A percentile compares a stretch with the other conserved stretches of the same genome.
Conservation (phyloP, 2,329 filamentous ascomycete species). For the Clathrospora elynae region DNA sequence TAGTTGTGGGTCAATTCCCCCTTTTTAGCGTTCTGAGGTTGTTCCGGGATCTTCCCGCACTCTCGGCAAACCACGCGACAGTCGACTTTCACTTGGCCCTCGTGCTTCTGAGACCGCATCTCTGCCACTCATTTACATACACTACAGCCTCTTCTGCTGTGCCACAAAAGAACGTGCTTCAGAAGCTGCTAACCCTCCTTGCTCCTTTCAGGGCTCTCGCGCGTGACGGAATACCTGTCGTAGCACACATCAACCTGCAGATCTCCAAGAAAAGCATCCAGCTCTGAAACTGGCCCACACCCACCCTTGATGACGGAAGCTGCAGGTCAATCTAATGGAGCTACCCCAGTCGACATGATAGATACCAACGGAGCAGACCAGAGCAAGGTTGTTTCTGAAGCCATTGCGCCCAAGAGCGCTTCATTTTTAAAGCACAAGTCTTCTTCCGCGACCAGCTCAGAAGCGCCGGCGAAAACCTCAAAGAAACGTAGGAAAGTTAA, state of each 20-base stretch:
- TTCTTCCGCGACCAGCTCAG: slow-evolving; percentile 35
- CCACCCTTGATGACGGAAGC: slow-evolving; percentile 48
- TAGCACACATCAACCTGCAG: slow-evolving; percentile 31
- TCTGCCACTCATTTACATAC: slow-evolving; percentile 23
- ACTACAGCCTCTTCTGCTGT: slow-evolving; percentile 25
- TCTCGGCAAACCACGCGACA: slow-evolving; percentile 36
- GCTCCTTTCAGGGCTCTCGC: slow-evolving; percentile 28
- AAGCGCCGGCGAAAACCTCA: slow-evolving; percentile 41
- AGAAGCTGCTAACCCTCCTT: slow-evolving; percentile 22
- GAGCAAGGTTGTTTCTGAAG: slow-evolving; percentile 33
- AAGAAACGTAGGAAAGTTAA: slow-evolving; percentile 62
- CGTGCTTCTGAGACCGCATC: slow-evolving; percentile 31
- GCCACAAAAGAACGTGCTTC: slow-evolving; percentile 38
- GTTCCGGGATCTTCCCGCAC: slow-evolving; percentile 29
- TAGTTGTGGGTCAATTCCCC: slow-evolving; percentile 23
- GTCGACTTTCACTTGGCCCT: slow-evolving; percentile 33
- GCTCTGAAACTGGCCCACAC: slow-evolving; percentile 36
- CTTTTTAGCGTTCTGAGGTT: slow-evolving; percentile 16
- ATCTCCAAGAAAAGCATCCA: slow-evolving; percentile 35
- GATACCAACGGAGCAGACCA: slow-evolving; percentile 37
- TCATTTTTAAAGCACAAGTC: slow-evolving; percentile 39
- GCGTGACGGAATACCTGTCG: slow-evolving; percentile 29
- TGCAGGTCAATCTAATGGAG: slow-evolving; percentile 47
- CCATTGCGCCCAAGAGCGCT: slow-evolving; percentile 34
- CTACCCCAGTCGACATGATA: slow-evolving; percentile 41